A percentile compares a stretch with the other conserved stretches of the same genome.
Conservation (phyloP, 2,329 filamentous ascomycete species). For the Myriosclerotinia scirpicola region DNA sequence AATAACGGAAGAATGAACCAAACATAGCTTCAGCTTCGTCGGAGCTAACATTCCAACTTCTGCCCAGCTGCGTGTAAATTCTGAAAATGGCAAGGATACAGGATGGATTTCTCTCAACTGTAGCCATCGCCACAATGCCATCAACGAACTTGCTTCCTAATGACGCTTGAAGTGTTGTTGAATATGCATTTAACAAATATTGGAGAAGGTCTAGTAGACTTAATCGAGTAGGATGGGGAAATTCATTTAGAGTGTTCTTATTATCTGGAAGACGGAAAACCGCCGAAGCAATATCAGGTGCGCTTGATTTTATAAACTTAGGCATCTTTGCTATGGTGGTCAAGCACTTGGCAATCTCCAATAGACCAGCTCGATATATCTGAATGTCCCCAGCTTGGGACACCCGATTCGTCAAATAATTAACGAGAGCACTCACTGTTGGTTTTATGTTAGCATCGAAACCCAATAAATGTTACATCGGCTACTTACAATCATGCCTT, state of each 20-base stretch:
- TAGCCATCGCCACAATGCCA: conserved; percentile 33
- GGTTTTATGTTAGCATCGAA: conserved; percentile 11
- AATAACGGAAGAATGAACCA: conserved; percentile 37
- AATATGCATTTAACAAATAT: conserved; percentile 28
- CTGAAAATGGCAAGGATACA: conserved; percentile 35
- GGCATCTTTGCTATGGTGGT: conserved; percentile 20
- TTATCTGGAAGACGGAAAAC: conserved; percentile 17
- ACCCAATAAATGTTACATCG: background rate
- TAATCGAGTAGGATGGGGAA: conserved; percentile 30
- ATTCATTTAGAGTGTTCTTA: conserved; percentile 21
- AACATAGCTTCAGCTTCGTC: conserved; percentile 31
- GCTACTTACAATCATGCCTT: conserved; percentile 28
- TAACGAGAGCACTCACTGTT: conserved; percentile 31
- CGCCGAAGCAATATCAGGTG: conserved; percentile 9
- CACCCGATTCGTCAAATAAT: conserved; percentile 29
- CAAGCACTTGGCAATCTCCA: conserved; percentile 21
- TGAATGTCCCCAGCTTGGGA: conserved; percentile 18
- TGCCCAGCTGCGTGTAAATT: conserved; percentile 32
- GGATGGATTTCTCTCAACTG: conserved; percentile 36
- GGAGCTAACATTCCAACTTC: conserved; percentile 28
- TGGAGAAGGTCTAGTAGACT: conserved; percentile 31
- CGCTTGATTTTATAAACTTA: conserved; percentile 15
- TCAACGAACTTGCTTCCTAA: conserved; percentile 29
- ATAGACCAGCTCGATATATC: conserved; percentile 24
- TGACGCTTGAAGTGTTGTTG: conserved; percentile 27